Evolutionary conservation across 2,329 filamentous ascomycete species (phyloP).

Genomic region (Diplodia intermedia): DNA sequence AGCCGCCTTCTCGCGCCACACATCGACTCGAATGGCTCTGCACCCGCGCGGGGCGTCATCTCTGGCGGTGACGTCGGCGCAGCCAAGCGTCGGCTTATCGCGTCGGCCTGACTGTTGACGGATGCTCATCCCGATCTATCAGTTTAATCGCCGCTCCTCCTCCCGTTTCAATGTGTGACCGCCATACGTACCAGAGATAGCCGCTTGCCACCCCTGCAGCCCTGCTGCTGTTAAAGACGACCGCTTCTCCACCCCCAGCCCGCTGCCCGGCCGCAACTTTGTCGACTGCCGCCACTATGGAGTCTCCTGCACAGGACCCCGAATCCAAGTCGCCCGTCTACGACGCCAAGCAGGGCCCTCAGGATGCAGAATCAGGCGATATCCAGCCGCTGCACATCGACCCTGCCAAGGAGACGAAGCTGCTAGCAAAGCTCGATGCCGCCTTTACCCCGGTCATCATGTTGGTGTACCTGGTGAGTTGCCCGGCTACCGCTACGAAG

Average conservation of each 20-base stretch:
- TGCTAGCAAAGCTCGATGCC: constrained; percentile 58
- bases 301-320: constrained; percentile 1
- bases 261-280: background rate
- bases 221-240: constrained; percentile 18
- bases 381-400: constrained; percentile 46
- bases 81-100: constrained; percentile 12
- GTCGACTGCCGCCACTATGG: constrained; percentile 6
- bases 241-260: background rate
- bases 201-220: constrained; percentile 12
- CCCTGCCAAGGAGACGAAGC: constrained; percentile 53
- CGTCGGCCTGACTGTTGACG: constrained; percentile 6
- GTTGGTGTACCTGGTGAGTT: constrained; percentile 57
- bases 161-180: constrained; percentile 6
- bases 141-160: background rate
- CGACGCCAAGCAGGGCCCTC: constrained; percentile 31
- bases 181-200: constrained; percentile 23
- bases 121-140: constrained; percentile 25
- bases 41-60: background rate
- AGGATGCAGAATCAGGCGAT: constrained; percentile 33
- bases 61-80: constrained; percentile 9
- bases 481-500: background rate
- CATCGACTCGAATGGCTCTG: background rate
- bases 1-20: background rate
- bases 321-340: constrained; percentile 29
- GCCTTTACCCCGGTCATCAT: constrained; percentile 61